Base-by-base conservation (phyloP, 2,329 filamentous ascomycete species). In the Fusarium sp. region DNA sequence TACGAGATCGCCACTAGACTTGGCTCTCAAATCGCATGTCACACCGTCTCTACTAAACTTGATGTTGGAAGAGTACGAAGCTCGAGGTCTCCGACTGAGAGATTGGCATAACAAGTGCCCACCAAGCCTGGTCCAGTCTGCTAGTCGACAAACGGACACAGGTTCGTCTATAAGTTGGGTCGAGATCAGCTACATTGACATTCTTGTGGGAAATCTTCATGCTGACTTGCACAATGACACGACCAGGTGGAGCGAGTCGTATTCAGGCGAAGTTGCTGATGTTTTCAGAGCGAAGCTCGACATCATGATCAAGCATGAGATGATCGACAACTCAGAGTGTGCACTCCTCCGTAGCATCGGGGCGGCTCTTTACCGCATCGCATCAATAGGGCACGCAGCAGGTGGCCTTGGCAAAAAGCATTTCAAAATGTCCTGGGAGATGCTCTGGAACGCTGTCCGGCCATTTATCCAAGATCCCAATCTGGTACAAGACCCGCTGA, bases 201-300 rank as follows among this genome's bases (percentile, higher is more conserved):
- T 7, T 17, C 37, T 60, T 3, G 8, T 64, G 4, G 25, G 23
- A 8, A 25, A 1, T 5, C 51, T 65, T 5, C 60, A 61, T 37
- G 27, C 19, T 7, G 41, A 52, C 17, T 20, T 70, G 22, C 44
- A 57, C 7, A 25, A 27, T 8, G 14, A 23, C 1, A 4, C 2
- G 1, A 33, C 25, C 4, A 7, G 3, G 2, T 59, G 67, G 59
- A 19, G 4, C 11, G 63, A 51, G 35, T n/a, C 13, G 3, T 59
- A 46, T 10, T 20, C 25, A 1, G 52, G 59, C 5, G 57, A 71
- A 32, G 44, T 54, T 2, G 60, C 48, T 6, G 45, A 69, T 20
- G 40, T 41, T 15, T 63, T 71, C 27, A 35, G 40, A 0, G 22
- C 41, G 9, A 71, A 71, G 51, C 17, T 71, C 8, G 17, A 48